These are phyloP conservation scores for Hericium coralloides DNA, from an alignment of 768 basidiomycete species.

Conservation along the genomic window DNA sequence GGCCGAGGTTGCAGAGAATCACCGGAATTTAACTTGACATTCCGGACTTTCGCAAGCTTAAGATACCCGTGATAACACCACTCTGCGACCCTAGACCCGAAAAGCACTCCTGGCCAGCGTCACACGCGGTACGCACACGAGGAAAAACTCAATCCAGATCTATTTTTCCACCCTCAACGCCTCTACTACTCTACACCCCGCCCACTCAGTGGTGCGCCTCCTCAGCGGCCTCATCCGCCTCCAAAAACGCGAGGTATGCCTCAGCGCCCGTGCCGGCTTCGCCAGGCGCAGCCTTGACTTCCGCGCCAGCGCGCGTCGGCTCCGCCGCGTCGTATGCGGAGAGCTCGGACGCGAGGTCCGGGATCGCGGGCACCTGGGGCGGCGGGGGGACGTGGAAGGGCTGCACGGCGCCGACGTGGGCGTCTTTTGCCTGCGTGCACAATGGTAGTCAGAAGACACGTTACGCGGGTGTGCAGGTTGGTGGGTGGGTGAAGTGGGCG, in stretches of 20 bases:
- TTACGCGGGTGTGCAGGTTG: neutral
- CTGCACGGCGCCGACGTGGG: conserved; percentile 84
- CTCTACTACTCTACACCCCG: neutral
- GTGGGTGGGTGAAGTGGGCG: neutral
- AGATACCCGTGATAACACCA: too few relatives aligned
- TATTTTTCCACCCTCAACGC: neutral
- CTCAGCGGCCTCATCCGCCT: conserved; percentile 32
- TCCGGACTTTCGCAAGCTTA: too few relatives aligned
- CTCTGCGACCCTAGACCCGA: too few relatives aligned
- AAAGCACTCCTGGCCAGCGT: too few relatives aligned
- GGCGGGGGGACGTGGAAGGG: conserved; percentile 63
- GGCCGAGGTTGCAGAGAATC: too few relatives aligned
- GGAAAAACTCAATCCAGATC: neutral
- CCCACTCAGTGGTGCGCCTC: conserved; percentile 24
- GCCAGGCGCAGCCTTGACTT: neutral
- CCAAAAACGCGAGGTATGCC: conserved; percentile 34
- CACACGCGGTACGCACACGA: too few relatives aligned
- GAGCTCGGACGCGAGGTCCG: conserved; percentile 87
- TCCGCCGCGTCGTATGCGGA: conserved; percentile 78
- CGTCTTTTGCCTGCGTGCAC: conserved; percentile 67
- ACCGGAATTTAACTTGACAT: too few relatives aligned
- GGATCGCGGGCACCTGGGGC: conserved; percentile 70
- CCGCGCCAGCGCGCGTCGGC: conserved; percentile 30
- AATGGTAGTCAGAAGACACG: neutral
- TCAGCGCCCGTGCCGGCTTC: conserved; percentile 26